Conservation (phyloP, 1,139 yeast species). For the Yarrowia galli region DNA sequence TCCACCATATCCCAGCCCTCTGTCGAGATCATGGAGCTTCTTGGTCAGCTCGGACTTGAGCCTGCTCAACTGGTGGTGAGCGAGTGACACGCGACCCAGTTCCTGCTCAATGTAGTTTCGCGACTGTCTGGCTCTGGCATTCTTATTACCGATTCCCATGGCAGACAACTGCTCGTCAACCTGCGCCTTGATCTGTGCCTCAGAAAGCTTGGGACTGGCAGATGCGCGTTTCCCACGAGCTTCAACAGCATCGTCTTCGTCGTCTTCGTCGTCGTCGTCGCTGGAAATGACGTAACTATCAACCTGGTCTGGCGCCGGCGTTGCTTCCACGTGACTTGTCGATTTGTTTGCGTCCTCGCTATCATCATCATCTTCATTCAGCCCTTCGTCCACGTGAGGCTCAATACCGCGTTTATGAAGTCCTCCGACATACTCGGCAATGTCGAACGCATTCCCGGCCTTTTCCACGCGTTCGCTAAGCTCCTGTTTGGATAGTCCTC, state of each 20-base stretch:
- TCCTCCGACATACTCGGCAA: background rate
- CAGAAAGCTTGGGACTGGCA: background rate
- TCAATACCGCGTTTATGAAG: background rate
- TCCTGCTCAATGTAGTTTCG: background rate
- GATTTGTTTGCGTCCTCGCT: background rate
- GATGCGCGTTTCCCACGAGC: background rate
- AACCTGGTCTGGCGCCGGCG: background rate
- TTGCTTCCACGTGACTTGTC: background rate
- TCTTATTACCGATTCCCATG: background rate
- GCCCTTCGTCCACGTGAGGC: background rate
- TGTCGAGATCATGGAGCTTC: background rate
- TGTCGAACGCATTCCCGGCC: background rate
- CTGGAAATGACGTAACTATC: background rate
- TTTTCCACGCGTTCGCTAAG: background rate
- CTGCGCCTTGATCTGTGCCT: background rate
- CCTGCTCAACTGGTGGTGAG: background rate
- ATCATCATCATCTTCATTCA: background rate
- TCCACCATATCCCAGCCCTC: slow-evolving; percentile 3
- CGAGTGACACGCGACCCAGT: background rate
- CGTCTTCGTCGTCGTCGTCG: background rate
- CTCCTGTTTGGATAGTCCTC: background rate
- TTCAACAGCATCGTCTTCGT: background rate
- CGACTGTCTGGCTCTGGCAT: slow-evolving; percentile 1
- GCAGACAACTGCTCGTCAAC: background rate
- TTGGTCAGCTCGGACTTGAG: background rate